phyloP scores from a whole-genome alignment of 192 early-diverging fungal genomes.

The Dissophora globulifera region DNA sequence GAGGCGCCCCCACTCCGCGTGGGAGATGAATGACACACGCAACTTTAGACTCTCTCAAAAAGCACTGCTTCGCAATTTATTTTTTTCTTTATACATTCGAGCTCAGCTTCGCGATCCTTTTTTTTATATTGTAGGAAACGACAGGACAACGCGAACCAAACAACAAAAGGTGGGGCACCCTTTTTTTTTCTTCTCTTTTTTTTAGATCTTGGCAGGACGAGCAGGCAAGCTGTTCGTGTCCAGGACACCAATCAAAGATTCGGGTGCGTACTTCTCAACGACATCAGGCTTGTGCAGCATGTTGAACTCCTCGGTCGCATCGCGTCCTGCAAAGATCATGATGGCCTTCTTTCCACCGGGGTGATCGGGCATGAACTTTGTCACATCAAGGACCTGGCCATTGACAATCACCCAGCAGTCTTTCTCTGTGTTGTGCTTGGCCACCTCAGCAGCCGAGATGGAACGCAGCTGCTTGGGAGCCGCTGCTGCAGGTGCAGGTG shows the following conservation, averaged over 20 bases:
- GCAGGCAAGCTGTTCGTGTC: constrained; percentile 35
- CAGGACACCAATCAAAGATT: constrained; percentile 46
- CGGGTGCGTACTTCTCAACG: constrained; percentile 74
- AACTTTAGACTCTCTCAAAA: too few relatives aligned
- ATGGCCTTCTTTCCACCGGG: constrained; percentile 90
- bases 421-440: constrained; percentile 82
- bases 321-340: constrained; percentile 84
- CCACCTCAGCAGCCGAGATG: constrained; percentile 80
- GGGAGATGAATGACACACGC: too few relatives aligned
- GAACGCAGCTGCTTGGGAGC: constrained; percentile 54
- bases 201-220: constrained; percentile 52
- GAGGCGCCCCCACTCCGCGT: too few relatives aligned
- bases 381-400: constrained; percentile 81
- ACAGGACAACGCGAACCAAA: too few relatives aligned
- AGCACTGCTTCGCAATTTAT: too few relatives aligned
- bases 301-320: constrained; percentile 88
- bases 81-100: too few relatives aligned
- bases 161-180: too few relatives aligned
- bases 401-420: constrained; percentile 93
- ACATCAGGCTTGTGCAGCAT: constrained; percentile 88
- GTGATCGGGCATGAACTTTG: constrained; percentile 82
- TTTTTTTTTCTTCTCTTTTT: too few relatives aligned
- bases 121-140: too few relatives aligned
- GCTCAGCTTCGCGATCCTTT: too few relatives aligned
- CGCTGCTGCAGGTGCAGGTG: constrained; percentile 54